Evolutionary conservation across 1,284 basidiomycete species (phyloP).

Genomic region (Malassezia dermatis): DNA sequence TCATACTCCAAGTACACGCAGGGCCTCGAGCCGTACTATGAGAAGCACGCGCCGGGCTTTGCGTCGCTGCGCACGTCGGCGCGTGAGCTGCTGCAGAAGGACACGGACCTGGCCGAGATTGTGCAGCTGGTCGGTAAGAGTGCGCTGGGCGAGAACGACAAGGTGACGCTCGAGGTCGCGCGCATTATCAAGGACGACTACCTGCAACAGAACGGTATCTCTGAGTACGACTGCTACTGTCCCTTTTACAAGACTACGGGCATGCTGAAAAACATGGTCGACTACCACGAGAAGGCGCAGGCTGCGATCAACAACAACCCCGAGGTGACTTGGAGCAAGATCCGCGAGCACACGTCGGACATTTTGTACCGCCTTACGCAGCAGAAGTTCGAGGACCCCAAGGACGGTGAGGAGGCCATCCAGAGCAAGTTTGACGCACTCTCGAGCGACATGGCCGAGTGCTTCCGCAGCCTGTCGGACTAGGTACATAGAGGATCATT

Average conservation of each 20-base stretch:
- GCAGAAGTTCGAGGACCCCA: slow-evolving; percentile 81
- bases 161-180: slow-evolving; percentile 95
- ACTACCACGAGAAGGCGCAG: slow-evolving; percentile 81
- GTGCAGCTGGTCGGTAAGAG: slow-evolving; percentile 98
- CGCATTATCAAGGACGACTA: slow-evolving; percentile 91
- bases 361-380: slow-evolving; percentile 91
- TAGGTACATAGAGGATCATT: slow-evolving; percentile 14
- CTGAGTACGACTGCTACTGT: slow-evolving; percentile 91
- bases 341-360: slow-evolving; percentile 77
- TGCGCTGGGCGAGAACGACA: slow-evolving; percentile 91
- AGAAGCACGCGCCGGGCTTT: slow-evolving; percentile 75
- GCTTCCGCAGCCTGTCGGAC: slow-evolving; percentile 42
- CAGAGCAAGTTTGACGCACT: slow-evolving; percentile 39
- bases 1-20: slow-evolving; percentile 99
- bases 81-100: slow-evolving; percentile 95
- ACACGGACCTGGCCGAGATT: slow-evolving; percentile 95
- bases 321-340: slow-evolving; percentile 81
- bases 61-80: slow-evolving; percentile 79
- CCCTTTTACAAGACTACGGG: slow-evolving; percentile 69
- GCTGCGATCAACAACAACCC: slow-evolving; percentile 62
- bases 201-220: slow-evolving; percentile 97
- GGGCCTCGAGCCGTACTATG: slow-evolving; percentile 86
- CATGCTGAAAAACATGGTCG: slow-evolving; percentile 91
- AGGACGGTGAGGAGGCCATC: slow-evolving; percentile 45
- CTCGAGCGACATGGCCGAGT: slow-evolving; percentile 39